Evolutionary conservation across 73 alveolate genomes (phyloP).

Genomic region (Paramecium sonneborni): DNA sequence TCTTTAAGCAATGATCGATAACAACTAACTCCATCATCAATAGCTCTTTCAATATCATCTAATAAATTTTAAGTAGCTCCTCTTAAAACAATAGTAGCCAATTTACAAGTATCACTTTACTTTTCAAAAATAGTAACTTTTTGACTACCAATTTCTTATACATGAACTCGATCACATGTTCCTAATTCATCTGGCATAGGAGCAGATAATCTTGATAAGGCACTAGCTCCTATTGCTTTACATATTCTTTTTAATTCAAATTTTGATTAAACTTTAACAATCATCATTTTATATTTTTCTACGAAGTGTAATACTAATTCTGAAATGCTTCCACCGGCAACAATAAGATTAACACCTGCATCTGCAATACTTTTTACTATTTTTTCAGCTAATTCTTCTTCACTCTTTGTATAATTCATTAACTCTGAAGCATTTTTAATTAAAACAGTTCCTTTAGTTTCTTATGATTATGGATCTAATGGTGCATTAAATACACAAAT

Average conservation of each 20-base stretch:
- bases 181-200: constrained; percentile 99
- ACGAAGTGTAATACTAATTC: constrained; percentile 94
- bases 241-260: constrained; percentile 96
- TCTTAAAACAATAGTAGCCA: constrained; percentile 86
- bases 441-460: constrained; percentile 97
- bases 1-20: constrained; percentile 80
- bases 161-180: constrained; percentile 89
- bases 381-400: constrained; percentile 93
- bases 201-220: constrained; percentile 92
- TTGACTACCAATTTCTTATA: constrained; percentile 92
- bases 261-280: constrained; percentile 91
- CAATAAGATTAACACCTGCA: constrained; percentile 93
- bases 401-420: constrained; percentile 95
- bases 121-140: constrained; percentile 83
- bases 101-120: constrained; percentile 76
- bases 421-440: constrained; percentile 96
- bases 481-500: constrained; percentile 97
- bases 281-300: constrained; percentile 96
- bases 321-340: constrained; percentile 94
- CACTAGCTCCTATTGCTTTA: constrained; percentile 92
- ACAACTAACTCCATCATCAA: constrained; percentile 96
- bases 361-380: constrained; percentile 91
- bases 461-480: constrained; percentile 94
- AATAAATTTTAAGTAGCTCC: constrained; percentile 94
- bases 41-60: constrained; percentile 98